Evolutionary conservation across 257 asterid genomes (phyloP), one percentile per base, ranked within the genome.

Genomic region (Craterostigma plantagineum): DNA sequence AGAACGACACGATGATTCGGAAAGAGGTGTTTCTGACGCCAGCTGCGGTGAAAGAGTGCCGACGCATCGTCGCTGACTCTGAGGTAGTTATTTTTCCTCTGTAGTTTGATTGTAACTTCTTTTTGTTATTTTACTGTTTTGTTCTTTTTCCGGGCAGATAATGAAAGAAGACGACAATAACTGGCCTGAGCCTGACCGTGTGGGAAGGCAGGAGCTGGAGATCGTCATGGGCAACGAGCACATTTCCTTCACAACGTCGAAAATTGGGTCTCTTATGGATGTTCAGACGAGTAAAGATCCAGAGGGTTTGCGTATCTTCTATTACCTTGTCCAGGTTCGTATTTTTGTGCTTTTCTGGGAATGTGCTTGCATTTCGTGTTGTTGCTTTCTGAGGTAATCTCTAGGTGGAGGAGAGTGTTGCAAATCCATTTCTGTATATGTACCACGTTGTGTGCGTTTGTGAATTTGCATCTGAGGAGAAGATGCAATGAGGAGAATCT

Each of bases 151-250:
- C 51, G 16, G 52, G 54, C 55, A 87, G 98, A 79, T 87, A 56
- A 79, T 87, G 98, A 82, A 82, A 75, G 98, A 87, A 64, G 98
- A 87, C 53, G 98, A 87, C 60, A 82, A 65, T 66, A 87, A 75
- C 43, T 87, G 95, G 98, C 98, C 98, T 17, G 95, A 82, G 63
- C 95, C 98, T 1, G 93, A 87, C 59, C 87, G 95, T n/a, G 83
- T 82, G 14, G 98, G 98, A 44, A 79, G 98, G 69, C 98, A 90
- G 58, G 98, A 90, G 70, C 85, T 90, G 57, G 98, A 90, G 72
- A 90, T 90, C 66, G 98, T 90, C 65, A 76, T 90, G 92, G 95
- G 95, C 38, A 79, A 82, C 53, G 95, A 90, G 68, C 98, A 90
- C 59, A 90, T 90, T 45, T 90, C 95, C 4, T 90, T 90, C 62